These are phyloP conservation scores for Hypoxylon sp. DNA, from an alignment of 2,329 filamentous ascomycete genomes.

Conservation along the genomic window DNA sequence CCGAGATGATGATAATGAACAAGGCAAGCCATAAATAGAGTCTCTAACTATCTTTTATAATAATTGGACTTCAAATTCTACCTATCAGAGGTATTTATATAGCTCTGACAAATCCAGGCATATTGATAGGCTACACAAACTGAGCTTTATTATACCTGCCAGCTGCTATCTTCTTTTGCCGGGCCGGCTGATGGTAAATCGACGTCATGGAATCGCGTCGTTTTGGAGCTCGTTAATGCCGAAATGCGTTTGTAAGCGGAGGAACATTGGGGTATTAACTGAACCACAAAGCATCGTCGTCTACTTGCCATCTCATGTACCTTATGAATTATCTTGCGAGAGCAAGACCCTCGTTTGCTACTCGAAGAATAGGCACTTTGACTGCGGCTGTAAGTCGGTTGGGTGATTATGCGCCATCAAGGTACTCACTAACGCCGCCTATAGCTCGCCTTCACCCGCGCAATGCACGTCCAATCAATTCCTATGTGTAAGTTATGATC, in stretches of 20 bases:
- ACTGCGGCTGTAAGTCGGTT: conserved; percentile 53
- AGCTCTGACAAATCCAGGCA: conserved; percentile 25
- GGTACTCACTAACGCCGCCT: conserved; percentile 33
- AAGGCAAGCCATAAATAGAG: not conserved
- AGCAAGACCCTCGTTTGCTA: conserved; percentile 56
- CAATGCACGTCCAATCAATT: conserved; percentile 90
- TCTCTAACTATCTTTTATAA: not conserved
- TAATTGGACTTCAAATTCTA: not conserved
- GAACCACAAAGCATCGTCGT: conserved; percentile 13
- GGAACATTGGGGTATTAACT: conserved; percentile 7
- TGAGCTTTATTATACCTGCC: conserved; percentile 4
- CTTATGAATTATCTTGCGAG: conserved; percentile 62
- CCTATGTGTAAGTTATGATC: conserved; percentile 81
- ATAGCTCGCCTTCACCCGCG: conserved; percentile 59
- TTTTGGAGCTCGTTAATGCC: conserved; percentile 7
- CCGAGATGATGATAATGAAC: not conserved
- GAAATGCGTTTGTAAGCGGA: conserved; percentile 48
- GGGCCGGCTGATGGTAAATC: conserved; percentile 34
- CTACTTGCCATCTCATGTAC: conserved; percentile 22
- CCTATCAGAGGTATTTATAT: not conserved
- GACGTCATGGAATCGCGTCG: conserved; percentile 46
- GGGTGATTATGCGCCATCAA: conserved; percentile 36
- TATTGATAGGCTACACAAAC: conserved; percentile 19
- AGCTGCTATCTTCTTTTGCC: conserved; percentile 11
- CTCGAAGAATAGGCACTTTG: conserved; percentile 52